phyloP scores from a whole-genome alignment of 2,329 filamentous ascomycete species.

The Clonostachys chloroleuca region DNA sequence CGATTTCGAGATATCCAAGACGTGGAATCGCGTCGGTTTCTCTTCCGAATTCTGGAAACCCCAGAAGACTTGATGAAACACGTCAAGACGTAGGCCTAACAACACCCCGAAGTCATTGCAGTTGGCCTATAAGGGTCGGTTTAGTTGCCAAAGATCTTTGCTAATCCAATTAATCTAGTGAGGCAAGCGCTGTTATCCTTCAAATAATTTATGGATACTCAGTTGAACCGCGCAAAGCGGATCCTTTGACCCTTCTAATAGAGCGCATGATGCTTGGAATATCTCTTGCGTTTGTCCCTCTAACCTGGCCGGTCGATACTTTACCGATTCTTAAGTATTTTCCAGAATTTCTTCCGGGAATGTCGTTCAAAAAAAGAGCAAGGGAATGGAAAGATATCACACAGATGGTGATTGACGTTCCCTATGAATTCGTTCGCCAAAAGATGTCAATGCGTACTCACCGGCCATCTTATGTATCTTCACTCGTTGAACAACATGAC shows the following conservation, averaged over 20 bases:
- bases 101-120: slow-evolving; percentile 14
- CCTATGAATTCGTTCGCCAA: slow-evolving; percentile 10
- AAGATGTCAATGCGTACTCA: slow-evolving; percentile 4
- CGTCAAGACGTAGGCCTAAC: slow-evolving; percentile 28
- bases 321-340: slow-evolving; percentile 8
- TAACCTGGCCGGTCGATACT: slow-evolving; percentile 13
- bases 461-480: slow-evolving; percentile 2
- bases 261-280: slow-evolving; percentile 13
- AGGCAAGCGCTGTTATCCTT: slow-evolving; percentile 9
- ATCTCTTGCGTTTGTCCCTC: slow-evolving; percentile 10
- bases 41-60: slow-evolving; percentile 31
- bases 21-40: slow-evolving; percentile 33
- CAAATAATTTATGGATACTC: slow-evolving; percentile 14
- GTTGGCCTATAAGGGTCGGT: not conserved
- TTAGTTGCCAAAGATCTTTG: no score
- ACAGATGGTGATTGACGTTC: slow-evolving; percentile 7
- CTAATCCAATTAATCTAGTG: slow-evolving; percentile 8
- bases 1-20: slow-evolving; percentile 36
- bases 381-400: slow-evolving; percentile 8
- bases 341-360: slow-evolving; percentile 10
- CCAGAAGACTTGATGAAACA: slow-evolving; percentile 31
- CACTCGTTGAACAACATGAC: slow-evolving; percentile 3
- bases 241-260: slow-evolving; percentile 8
- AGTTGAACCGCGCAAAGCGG: slow-evolving; percentile 10
- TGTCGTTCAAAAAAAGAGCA: slow-evolving; percentile 11